These are phyloP conservation scores for Candida michaelii DNA, from an alignment of 805 yeast genomes.

Conservation along the genomic window DNA sequence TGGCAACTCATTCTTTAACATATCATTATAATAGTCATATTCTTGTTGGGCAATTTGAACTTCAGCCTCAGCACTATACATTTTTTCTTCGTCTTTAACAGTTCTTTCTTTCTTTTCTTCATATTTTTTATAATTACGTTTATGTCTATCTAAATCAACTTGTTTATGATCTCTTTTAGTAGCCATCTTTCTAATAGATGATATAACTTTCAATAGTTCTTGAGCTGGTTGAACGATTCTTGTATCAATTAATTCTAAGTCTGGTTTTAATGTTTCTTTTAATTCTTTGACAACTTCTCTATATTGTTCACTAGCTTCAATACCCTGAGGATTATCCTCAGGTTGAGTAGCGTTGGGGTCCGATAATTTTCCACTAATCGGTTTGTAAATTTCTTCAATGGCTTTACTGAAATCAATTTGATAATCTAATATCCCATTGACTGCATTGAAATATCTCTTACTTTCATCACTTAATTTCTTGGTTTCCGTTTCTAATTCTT, in stretches of 20 bases:
- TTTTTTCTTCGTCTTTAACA: conserved; percentile 85
- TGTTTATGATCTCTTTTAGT: conserved; percentile 94
- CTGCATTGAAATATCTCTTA: conserved; percentile 85
- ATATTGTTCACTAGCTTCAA: conserved; percentile 90
- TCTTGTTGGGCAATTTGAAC: conserved; percentile 91
- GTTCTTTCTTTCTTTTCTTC: conserved; percentile 82
- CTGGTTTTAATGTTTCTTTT: conserved; percentile 86
- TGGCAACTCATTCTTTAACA: conserved; percentile 90
- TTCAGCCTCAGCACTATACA: conserved; percentile 87
- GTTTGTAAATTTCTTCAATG: conserved; percentile 93
- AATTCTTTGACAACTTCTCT: conserved; percentile 83
- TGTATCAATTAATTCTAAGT: conserved; percentile 85
- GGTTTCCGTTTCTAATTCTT: conserved; percentile 86
- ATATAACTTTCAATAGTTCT: conserved; percentile 80
- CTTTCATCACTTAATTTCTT: conserved; percentile 88
- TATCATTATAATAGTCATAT: conserved; percentile 91
- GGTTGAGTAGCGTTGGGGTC: conserved; percentile 85
- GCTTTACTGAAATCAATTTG: conserved; percentile 95
- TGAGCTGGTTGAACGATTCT: conserved; percentile 90
- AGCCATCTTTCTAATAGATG: conserved; percentile 87
- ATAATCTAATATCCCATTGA: conserved; percentile 88
- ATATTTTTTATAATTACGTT: conserved; percentile 63
- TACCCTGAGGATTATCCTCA: conserved; percentile 96
- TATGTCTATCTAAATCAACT: conserved; percentile 86
- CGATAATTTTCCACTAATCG: conserved; percentile 87